These are phyloP conservation scores for Nicotiana paniculata DNA, from an alignment of 257 asterid species.

Conservation along the genomic window DNA sequence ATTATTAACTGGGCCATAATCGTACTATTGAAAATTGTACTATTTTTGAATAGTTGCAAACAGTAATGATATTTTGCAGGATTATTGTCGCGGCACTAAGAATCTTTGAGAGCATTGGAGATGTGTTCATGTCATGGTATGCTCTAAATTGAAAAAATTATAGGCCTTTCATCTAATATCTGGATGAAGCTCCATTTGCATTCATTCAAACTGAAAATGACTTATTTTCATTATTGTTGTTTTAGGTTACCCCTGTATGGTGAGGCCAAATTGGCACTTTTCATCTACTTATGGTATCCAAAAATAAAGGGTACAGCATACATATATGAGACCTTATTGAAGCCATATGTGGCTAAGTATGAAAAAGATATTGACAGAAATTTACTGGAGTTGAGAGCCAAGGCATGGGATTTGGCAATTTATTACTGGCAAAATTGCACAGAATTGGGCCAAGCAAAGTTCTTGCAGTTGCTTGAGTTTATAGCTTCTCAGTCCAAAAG, in stretches of 20 bases:
- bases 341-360: constrained; percentile 59
- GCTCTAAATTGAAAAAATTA: neutral
- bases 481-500: constrained; percentile 42
- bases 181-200: neutral
- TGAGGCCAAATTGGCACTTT: constrained; percentile 78
- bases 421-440: constrained; percentile 80
- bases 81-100: constrained; percentile 64
- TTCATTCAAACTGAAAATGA: neutral
- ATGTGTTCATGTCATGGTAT: constrained; percentile 71
- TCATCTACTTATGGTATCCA: constrained; percentile 90
- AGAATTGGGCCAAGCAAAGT: constrained; percentile 50
- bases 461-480: constrained; percentile 57
- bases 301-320: constrained; percentile 66
- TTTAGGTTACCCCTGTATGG: constrained; percentile 86
- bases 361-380: constrained; percentile 62
- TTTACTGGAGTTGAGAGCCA: constrained; percentile 47
- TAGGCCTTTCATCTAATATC: neutral
- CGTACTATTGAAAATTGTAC: no score
- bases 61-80: constrained; percentile 30
- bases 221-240: neutral
- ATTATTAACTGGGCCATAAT: no score
- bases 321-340: constrained; percentile 47
- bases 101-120: constrained; percentile 57
- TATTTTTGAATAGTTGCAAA: neutral
- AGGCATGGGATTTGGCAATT: constrained; percentile 72